Percentiles rank a stretch among this genome's conserved stretches.
Evolutionary conservation across 1,284 basidiomycete genomes (phyloP).

Genomic region (Pascua sp.): DNA sequence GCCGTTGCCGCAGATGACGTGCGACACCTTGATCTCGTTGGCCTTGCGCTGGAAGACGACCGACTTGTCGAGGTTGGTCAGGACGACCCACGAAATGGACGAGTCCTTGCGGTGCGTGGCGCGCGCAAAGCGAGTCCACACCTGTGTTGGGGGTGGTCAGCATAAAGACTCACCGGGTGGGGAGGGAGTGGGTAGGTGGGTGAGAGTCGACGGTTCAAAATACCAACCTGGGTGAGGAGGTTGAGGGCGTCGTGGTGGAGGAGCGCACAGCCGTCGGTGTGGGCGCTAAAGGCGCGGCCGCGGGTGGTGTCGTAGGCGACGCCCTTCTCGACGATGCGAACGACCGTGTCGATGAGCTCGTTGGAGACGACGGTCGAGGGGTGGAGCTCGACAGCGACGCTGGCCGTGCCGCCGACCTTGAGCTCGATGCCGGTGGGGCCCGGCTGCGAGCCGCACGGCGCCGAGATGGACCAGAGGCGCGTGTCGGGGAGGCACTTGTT

Average conservation of each 20-base stretch:
- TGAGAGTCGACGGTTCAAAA: not conserved
- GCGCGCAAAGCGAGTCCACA: slow-evolving; percentile 17
- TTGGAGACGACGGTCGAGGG: slow-evolving; percentile 18
- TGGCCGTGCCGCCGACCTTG: slow-evolving; percentile 8
- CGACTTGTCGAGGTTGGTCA: slow-evolving; percentile 16
- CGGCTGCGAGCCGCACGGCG: slow-evolving; percentile 1
- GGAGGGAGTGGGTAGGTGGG: not conserved
- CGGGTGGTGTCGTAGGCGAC: slow-evolving; percentile 4
- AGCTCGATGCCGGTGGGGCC: slow-evolving; percentile 7
- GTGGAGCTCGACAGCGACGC: slow-evolving; percentile 18
- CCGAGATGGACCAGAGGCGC: slow-evolving; percentile 13
- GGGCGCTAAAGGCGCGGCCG: slow-evolving; percentile 11
- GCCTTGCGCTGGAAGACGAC: slow-evolving; percentile 16
- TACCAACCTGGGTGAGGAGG: slow-evolving; percentile 14
- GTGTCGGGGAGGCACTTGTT: slow-evolving; percentile 11
- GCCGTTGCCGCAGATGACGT: slow-evolving; percentile 11
- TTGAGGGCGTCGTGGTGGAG: slow-evolving; percentile 17
- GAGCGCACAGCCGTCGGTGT: slow-evolving; percentile 3
- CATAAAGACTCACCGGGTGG: not conserved
- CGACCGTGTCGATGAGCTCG: slow-evolving; percentile 13
- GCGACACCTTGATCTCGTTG: slow-evolving; percentile 13
- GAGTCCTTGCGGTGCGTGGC: slow-evolving; percentile 8
- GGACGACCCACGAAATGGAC: slow-evolving; percentile 10
- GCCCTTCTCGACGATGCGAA: slow-evolving; percentile 10
- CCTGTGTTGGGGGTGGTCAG: slow-evolving; percentile 5